These are phyloP conservation scores for Wickerhamiella siamensis DNA, from an alignment of 805 yeast species.

Conservation along the genomic window DNA sequence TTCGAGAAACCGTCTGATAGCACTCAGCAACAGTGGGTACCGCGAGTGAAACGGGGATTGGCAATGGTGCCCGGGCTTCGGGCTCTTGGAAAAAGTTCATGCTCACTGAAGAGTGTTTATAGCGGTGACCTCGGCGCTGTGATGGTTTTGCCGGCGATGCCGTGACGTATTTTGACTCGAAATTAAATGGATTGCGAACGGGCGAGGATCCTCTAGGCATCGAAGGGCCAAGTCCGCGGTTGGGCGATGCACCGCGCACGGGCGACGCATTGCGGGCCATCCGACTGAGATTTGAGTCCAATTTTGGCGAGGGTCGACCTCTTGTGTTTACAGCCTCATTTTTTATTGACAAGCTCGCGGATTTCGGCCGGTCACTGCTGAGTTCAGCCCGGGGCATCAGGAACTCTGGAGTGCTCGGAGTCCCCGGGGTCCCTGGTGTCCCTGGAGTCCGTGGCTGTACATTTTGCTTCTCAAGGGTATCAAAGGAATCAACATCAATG, in stretches of 20 bases:
- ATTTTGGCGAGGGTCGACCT: too few relatives aligned
- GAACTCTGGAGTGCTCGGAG: too few relatives aligned
- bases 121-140: slow-evolving; percentile 80
- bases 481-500: too few relatives aligned
- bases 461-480: too few relatives aligned
- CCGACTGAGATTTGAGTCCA: background rate
- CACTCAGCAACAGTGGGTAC: slow-evolving; percentile 60
- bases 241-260: slow-evolving; percentile 1
- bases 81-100: slow-evolving; percentile 95
- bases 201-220: slow-evolving; percentile 1
- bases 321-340: background rate
- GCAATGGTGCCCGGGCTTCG: slow-evolving; percentile 48
- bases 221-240: slow-evolving; percentile 2
- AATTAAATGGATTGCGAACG: slow-evolving; percentile 41
- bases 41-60: slow-evolving; percentile 50
- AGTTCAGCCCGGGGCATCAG: too few relatives aligned
- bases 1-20: slow-evolving; percentile 38
- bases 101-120: slow-evolving; percentile 90
- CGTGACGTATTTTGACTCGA: slow-evolving; percentile 35
- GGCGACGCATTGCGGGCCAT: background rate
- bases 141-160: slow-evolving; percentile 16
- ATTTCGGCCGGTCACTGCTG: too few relatives aligned
- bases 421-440: too few relatives aligned
- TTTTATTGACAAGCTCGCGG: background rate
- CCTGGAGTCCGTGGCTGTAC: too few relatives aligned